Conservation (phyloP, 1,284 basidiomycete genomes). For the Trichosporon asahii region DNA sequence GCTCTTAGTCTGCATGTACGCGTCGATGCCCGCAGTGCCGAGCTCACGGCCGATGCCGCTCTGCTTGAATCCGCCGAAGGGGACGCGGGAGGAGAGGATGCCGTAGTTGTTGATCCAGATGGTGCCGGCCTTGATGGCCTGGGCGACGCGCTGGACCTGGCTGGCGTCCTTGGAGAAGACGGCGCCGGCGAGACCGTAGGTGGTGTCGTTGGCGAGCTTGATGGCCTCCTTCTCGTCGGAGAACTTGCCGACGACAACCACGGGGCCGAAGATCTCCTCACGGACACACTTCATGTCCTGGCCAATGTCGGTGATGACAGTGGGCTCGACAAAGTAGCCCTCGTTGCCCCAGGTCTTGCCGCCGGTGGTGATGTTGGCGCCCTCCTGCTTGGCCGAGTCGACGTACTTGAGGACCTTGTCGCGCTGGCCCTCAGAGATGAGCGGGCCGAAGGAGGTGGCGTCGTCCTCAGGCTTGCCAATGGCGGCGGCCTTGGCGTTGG, state of each 20-base stretch:
- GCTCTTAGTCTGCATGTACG: slow-evolving; percentile 55
- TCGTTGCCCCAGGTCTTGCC: slow-evolving; percentile 57
- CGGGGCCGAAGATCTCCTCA: slow-evolving; percentile 55
- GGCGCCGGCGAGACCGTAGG: slow-evolving; percentile 82
- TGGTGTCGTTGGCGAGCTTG: slow-evolving; percentile 73
- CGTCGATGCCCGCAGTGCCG: slow-evolving; percentile 79
- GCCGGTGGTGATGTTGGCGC: slow-evolving; percentile 74
- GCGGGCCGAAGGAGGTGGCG: slow-evolving; percentile 68
- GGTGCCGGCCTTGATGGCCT: slow-evolving; percentile 72
- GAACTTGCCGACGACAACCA: slow-evolving; percentile 52
- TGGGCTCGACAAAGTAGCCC: slow-evolving; percentile 52
- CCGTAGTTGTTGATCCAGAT: slow-evolving; percentile 89
- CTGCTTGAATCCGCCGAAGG: slow-evolving; percentile 90
- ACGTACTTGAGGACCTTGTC: slow-evolving; percentile 88
- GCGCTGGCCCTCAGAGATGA: slow-evolving; percentile 78
- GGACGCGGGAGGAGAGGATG: slow-evolving; percentile 72
- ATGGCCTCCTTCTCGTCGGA: slow-evolving; percentile 55
- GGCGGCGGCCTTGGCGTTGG: slow-evolving; percentile 65
- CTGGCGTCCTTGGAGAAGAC: slow-evolving; percentile 82
- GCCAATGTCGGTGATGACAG: slow-evolving; percentile 47
- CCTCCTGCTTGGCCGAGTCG: slow-evolving; percentile 76
- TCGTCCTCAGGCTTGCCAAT: slow-evolving; percentile 74
- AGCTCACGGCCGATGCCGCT: slow-evolving; percentile 77
- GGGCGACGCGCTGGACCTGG: slow-evolving; percentile 80
- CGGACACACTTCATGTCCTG: slow-evolving; percentile 42